Evolutionary conservation across 495 filamentous ascomycete species (phyloP), one percentile per base, ranked within the genome.

Genomic region (Annulohypoxylon maeteangense): DNA sequence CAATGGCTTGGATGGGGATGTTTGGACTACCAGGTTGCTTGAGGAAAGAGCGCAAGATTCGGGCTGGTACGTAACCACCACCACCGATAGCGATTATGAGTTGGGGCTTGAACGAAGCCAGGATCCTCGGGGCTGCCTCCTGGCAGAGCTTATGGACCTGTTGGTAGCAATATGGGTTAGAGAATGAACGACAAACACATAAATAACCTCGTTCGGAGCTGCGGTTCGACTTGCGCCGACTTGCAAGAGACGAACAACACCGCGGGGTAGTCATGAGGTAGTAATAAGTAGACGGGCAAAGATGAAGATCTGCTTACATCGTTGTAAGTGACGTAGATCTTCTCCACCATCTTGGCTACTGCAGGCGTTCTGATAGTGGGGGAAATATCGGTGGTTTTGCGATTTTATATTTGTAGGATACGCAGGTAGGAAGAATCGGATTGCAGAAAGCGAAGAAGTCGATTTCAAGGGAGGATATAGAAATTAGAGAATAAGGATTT

Each of bases 1-100:
- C 95, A 79, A 99, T 99, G 34, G 95, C 95, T 87, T 99, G 95
- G 81, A 99, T 99, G 65, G 95, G 95, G 78, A 99, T 99, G 83
- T 99, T 99, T 78, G 93, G 87, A 70, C 86, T 88, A 66, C 91
- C 92, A 56, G 92, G 86, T 75, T 89, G 88, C 85, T 97, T 98
- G 78, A 99, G 93, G 84, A 98, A 99, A 10, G 95, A 98, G 51
- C 95, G 92, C 62, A 99, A 89, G 81, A 99, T 98, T 65, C 95
- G 93, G 42, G 95, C 95, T 50, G 95, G 95, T 20, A 99, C 93
- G 79, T 98, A 99, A 59, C 95, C 95, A 76, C 95, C 95, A 68
- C 95, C 95, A 67, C 95, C 95, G 76, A 99, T 99, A 75, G 95
- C 95, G 79, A 99, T 96, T 87, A 99, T 98, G 60, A 99, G 90